These are phyloP conservation scores for Candida sp. DNA, from an alignment of 1,139 yeast genomes.

Conservation along the genomic window DNA sequence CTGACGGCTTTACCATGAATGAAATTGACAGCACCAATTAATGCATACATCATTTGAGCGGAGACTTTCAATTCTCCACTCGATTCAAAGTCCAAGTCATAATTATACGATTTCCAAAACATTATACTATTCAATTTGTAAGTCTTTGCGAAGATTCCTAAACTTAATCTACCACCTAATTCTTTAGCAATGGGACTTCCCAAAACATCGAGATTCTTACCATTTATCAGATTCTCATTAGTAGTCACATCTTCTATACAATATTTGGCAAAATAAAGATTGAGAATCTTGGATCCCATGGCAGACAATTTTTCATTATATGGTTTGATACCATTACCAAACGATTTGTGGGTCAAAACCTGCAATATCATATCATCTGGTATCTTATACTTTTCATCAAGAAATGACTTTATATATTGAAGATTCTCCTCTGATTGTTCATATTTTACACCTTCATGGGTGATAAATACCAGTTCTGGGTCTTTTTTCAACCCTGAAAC, in stretches of 20 bases:
- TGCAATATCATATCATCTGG: constrained; percentile 65
- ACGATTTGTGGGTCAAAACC: constrained; percentile 87
- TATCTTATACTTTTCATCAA: constrained; percentile 39
- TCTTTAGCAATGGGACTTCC: constrained; percentile 55
- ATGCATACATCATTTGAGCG: constrained; percentile 69
- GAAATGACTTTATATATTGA: constrained; percentile 42
- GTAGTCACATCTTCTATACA: constrained; percentile 33
- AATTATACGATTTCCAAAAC: constrained; percentile 71
- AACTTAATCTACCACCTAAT: constrained; percentile 45
- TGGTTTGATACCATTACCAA: constrained; percentile 87
- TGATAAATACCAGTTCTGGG: constrained; percentile 61
- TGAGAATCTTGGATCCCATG: constrained; percentile 73
- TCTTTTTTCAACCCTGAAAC: constrained; percentile 75
- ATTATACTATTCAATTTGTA: constrained; percentile 50
- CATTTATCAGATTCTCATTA: constrained; percentile 42
- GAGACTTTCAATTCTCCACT: constrained; percentile 57
- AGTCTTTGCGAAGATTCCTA: constrained; percentile 52
- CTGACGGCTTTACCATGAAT: constrained; percentile 63
- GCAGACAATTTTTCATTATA: constrained; percentile 81
- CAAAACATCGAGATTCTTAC: constrained; percentile 60
- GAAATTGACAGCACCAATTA: constrained; percentile 77
- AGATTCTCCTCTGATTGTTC: constrained; percentile 51
- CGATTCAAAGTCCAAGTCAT: constrained; percentile 47
- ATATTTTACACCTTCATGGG: constrained; percentile 58
- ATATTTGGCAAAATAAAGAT: constrained; percentile 53